These are phyloP conservation scores for Tulasnella sp. DNA, from an alignment of 768 basidiomycete species.

Conservation along the genomic window DNA sequence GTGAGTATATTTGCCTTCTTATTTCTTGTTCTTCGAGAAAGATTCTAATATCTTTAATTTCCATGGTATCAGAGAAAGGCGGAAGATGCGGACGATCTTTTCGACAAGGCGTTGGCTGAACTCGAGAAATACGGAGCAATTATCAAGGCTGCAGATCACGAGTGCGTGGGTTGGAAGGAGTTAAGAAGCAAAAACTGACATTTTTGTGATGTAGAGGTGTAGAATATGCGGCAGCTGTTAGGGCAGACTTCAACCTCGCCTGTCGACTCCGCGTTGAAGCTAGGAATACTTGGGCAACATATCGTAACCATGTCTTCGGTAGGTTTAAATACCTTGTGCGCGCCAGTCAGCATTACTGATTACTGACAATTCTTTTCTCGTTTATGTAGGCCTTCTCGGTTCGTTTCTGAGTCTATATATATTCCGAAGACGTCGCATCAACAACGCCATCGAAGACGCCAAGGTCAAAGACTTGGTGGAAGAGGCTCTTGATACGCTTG, in stretches of 20 bases:
- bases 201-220: conserved; percentile 39
- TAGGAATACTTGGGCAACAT: conserved; percentile 56
- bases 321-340: conserved; percentile 21
- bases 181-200: conserved; percentile 4
- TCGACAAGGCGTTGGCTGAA: conserved; percentile 69
- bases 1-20: conserved; percentile 8
- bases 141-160: conserved; percentile 49
- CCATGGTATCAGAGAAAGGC: conserved; percentile 41
- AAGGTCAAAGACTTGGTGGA: conserved; percentile 67
- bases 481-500: conserved; percentile 66
- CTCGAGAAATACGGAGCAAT: conserved; percentile 65
- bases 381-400: conserved; percentile 26
- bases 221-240: conserved; percentile 67
- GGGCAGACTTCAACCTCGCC: conserved; percentile 52
- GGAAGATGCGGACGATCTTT: conserved; percentile 45
- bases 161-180: conserved; percentile 37
- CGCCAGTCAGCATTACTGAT: conserved; percentile 8
- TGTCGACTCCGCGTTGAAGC: conserved; percentile 58
- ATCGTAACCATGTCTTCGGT: conserved; percentile 57
- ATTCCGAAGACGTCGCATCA: conserved; percentile 38
- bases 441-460: conserved; percentile 45
- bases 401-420: conserved; percentile 19
- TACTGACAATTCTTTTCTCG: conserved; percentile 18
- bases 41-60: neutral
- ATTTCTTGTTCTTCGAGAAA: conserved; percentile 34